A percentile compares a stretch with the other conserved stretches of the same genome.
Conservation (phyloP, 805 yeast species). For the Kurtzmaniella fragi region DNA sequence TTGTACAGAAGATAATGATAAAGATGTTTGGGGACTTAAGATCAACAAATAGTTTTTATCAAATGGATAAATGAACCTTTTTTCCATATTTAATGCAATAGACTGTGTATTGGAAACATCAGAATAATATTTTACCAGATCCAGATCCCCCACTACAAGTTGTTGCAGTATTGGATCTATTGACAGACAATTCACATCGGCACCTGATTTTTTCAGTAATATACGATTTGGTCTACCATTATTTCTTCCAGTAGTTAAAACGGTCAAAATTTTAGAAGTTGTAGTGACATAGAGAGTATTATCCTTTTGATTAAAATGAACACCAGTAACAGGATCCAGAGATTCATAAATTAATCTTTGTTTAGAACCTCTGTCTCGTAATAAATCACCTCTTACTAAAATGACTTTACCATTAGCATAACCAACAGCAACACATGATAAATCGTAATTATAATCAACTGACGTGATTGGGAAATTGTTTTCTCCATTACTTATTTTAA, state of each 20-base stretch:
- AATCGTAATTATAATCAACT: conserved; percentile 47
- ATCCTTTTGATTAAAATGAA: conserved; percentile 53
- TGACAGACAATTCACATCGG: conserved; percentile 45
- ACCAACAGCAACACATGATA: conserved; percentile 68
- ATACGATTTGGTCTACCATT: conserved; percentile 54
- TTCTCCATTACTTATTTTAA: conserved; percentile 61
- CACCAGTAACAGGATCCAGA: conserved; percentile 75
- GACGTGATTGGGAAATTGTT: conserved; percentile 78
- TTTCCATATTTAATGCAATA: conserved; percentile 52
- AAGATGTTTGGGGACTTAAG: conserved; percentile 37
- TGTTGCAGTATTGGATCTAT: conserved; percentile 39
- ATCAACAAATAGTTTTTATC: conserved; percentile 52
- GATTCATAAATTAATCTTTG: conserved; percentile 76
- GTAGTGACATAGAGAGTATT: conserved; percentile 65
- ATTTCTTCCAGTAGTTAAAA: conserved; percentile 75
- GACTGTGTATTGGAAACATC: conserved; percentile 49
- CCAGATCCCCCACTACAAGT: conserved; percentile 61
- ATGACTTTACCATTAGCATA: conserved; percentile 81
- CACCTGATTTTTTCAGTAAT: conserved; percentile 44
- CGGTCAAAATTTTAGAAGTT: conserved; percentile 62
- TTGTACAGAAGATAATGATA: conserved; percentile 22
- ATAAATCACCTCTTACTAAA: conserved; percentile 78
- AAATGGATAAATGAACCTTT: conserved; percentile 46
- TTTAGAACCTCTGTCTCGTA: conserved; percentile 85
- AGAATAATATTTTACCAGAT: conserved; percentile 61